Evolutionary conservation across 1,284 basidiomycete species (phyloP), one percentile per base, ranked within the genome.

Genomic region (Malassezia equina): DNA sequence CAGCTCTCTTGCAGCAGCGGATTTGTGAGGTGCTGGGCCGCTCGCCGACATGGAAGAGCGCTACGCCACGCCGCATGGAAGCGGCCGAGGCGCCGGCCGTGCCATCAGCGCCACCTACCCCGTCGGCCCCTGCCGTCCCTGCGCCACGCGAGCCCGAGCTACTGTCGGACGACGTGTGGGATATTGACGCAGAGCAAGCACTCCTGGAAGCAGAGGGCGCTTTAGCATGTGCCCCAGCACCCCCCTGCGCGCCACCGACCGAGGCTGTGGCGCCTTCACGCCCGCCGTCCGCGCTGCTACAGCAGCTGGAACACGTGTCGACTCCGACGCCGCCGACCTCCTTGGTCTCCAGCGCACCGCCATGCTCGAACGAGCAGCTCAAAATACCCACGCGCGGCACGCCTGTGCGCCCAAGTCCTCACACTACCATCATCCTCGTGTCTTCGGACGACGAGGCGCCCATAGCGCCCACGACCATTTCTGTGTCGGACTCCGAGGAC

Each of bases 141-240:
- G 1, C 8, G 9, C 2, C 24, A 4, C 15, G 7, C 24, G 41
- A n/a, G 41, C 23, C 41, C 9, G 41, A 43, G 7, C 23, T 12
- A 15, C 19, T 24, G 17, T 27, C 13, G 27, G 45, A 48, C 46
- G 49, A 51, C 28, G 42, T 40, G 11, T 57, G 49, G 49, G 41
- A 51, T n/a, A 12, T 51, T 9, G 50, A 57, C 12, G 55, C 55
- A 0, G 55, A 57, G 27, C 33, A 42, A 24, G 55, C 45, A 15
- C 15, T 57, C 5, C 36, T 31, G 9, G 49, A 57, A 27, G 55
- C 50, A 1, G 54, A 56, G 23, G 23, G 12, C 15, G 53, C 53
- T 8, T 7, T 19, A n/a, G n/a, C n/a, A n/a, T n/a, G n/a, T 8
- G 19, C 31, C 17, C 4, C 17, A 4, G 29, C 29, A 12, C 27